These are phyloP conservation scores for Eragrostis nindensis DNA, from an alignment of 176 grass and related monocot species.

Conservation along the genomic window DNA sequence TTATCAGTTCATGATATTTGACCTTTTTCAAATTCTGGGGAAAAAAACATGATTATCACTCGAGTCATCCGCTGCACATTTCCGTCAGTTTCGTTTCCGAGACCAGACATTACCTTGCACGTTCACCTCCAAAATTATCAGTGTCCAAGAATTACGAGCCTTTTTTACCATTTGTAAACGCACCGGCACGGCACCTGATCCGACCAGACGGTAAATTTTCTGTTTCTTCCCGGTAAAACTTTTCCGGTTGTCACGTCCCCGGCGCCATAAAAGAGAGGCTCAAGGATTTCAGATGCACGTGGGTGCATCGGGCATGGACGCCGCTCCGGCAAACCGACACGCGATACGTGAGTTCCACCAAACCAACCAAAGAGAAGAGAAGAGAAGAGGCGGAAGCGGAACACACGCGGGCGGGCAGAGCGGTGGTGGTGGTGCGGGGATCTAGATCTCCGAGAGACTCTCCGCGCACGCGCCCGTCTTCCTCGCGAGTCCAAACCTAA, in stretches of 20 bases:
- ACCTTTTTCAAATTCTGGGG: too few species aligned
- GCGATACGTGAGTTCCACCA: conserved; percentile 42
- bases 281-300: not conserved
- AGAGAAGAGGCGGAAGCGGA: not conserved
- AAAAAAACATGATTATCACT: too few species aligned
- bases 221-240: not conserved
- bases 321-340: conserved; percentile 23
- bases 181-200: too few species aligned
- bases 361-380: too few species aligned
- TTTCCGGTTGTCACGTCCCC: not conserved
- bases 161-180: too few species aligned
- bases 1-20: too few species aligned
- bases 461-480: not conserved
- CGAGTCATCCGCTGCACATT: too few species aligned
- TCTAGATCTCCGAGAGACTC: conserved; percentile 29
- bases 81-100: too few species aligned
- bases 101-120: too few species aligned
- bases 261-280: not conserved
- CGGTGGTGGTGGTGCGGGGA: conserved; percentile 15
- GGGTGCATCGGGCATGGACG: conserved; percentile 12
- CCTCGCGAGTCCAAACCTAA: conserved; percentile 20
- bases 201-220: not conserved
- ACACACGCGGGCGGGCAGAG: not conserved
- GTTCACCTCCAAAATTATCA: too few species aligned
- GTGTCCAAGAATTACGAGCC: too few species aligned